Base-by-base conservation (phyloP, 106 monocot species). In the Platanthera zijinensis region DNA sequence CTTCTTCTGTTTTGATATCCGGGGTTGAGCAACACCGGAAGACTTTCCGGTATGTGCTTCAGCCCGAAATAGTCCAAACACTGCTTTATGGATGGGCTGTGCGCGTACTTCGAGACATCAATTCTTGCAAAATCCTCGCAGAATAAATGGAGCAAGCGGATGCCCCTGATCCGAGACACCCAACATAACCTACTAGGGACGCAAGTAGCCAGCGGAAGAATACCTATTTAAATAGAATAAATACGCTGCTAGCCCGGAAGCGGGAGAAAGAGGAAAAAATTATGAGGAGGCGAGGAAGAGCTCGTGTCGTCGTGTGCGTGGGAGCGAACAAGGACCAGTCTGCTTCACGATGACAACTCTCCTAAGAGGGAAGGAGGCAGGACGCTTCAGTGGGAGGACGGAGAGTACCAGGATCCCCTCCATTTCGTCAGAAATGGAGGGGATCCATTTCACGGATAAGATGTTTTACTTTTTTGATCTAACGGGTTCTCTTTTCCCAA, bases 51-150 rank as follows among this genome's bases (percentile, higher is more conserved):
- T 7, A 90, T 53, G 8, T 72, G 56, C 57, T 63, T 80, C 48
- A 95, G 81, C 8, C 22, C 80, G 12, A 80, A 62, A 50, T 95
- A 78, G 75, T 95, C 90, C 12, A 48, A 86, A 30, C 18, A 95
- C 88, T 13, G 88, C 87, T 74, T 57, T 77, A 78, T 95, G 95
- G 21, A 90, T 81, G 13, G 92, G 88, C 95, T 95, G 81, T 95
- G 95, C 3, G 81, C 76, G 46, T 90, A 92, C 83, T 76, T 88
- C 14, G 78, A 69, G 52, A 50, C 75, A 46, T 95, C 95, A 15
- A 86, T 77, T 13, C 5, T 14, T 4, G 4, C 1, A 45, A 50
- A 61, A 59, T 12, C 22, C 48, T 70, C 15, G 3, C 48, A 48
- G 17, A 15, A 48, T 47, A 70, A 48, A 70, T 70, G 76, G 61